Evolutionary conservation across 768 basidiomycete species (phyloP), one percentile per base, ranked within the genome.

Genomic region (Mycena olivaceomarginata): DNA sequence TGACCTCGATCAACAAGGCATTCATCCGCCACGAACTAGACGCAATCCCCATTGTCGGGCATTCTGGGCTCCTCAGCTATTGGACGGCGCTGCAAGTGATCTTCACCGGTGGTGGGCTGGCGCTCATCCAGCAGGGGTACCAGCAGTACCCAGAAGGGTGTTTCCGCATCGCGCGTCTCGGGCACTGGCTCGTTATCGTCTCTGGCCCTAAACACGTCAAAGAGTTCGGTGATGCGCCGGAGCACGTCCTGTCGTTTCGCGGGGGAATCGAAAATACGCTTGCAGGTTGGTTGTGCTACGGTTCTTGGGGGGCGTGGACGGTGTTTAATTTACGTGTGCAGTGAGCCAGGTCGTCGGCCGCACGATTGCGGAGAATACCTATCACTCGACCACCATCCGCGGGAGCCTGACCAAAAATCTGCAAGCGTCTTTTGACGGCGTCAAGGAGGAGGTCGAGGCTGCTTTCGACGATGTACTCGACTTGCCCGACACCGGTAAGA

Each of bases 131-230:
- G 45, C 66, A 20, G 12, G 76, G 76, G 1, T 77, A 68, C 59
- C 51, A 72, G 31, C 43, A 45, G 13, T 51, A 77, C 20, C 65
- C 65, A 5, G 43, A 77, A 4, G 66, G 76, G 2, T n/a, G 67
- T 20, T 77, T 77, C 37, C 75, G 75, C 66, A 4, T 72, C 13
- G 64, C 70, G n/a, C 66, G 75, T 10, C 31, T 60, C 5, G 72
- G 43, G 4, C 70, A 57, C 40, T 91, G 91, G 91, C 70, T 79
- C 0, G 85, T 90, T 53, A 72, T 92, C 18, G 77, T 89, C 9
- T 77, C 81, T 18, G 82, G 80, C 13, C 80, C 80, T 0, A 77
- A 83, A 63, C 81, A 84, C 16, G 79, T 90, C 43, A 85, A 90
- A 20, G 89, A 91, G 64, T 13, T 90, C 13, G 82, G 83, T 25